These are phyloP conservation scores for Mallotus japonicus DNA, from an alignment of 441 rosid genomes.

Conservation along the genomic window DNA sequence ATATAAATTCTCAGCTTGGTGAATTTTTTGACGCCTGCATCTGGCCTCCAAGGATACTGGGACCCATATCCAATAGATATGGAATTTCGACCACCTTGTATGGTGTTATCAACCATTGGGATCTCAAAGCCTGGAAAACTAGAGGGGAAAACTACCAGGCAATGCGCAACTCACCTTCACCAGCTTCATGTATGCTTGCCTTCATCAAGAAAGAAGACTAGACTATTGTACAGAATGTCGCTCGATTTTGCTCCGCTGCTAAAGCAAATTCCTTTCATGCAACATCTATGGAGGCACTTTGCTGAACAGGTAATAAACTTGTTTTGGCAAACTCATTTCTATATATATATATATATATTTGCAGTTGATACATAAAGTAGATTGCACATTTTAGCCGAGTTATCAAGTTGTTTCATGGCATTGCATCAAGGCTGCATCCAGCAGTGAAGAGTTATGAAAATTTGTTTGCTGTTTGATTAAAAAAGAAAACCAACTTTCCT, in stretches of 20 bases:
- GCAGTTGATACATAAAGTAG: not conserved
- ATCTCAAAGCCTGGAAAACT: slow-evolving; percentile 95
- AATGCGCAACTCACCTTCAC: slow-evolving; percentile 87
- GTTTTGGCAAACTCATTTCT: not conserved
- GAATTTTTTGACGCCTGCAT: slow-evolving; percentile 81
- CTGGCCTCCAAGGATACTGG: slow-evolving; percentile 95
- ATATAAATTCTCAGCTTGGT: slow-evolving; percentile 59
- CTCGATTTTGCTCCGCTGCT: slow-evolving; percentile 86
- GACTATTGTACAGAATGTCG: slow-evolving; percentile 85
- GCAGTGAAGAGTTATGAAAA: not conserved
- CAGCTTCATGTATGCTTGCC: slow-evolving; percentile 95
- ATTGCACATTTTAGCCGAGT: not conserved
- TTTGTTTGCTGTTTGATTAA: not conserved
- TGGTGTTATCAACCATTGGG: slow-evolving; percentile 88
- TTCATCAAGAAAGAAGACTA: slow-evolving; percentile 71
- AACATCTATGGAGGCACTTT: slow-evolving; percentile 82
- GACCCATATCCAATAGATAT: slow-evolving; percentile 97
- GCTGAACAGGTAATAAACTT: slow-evolving; percentile 73
- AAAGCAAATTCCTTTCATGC: slow-evolving; percentile 81
- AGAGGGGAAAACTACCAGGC: slow-evolving; percentile 69
- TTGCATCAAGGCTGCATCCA: not conserved
- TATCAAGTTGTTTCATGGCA: not conserved
- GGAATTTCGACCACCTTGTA: slow-evolving; percentile 97
- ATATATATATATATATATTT: not conserved
- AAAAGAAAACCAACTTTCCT: too few relatives aligned